A percentile compares a stretch with the other conserved stretches of the same genome.
Conservation (phyloP, 768 basidiomycete genomes). For the Scleroderma citrinum region DNA sequence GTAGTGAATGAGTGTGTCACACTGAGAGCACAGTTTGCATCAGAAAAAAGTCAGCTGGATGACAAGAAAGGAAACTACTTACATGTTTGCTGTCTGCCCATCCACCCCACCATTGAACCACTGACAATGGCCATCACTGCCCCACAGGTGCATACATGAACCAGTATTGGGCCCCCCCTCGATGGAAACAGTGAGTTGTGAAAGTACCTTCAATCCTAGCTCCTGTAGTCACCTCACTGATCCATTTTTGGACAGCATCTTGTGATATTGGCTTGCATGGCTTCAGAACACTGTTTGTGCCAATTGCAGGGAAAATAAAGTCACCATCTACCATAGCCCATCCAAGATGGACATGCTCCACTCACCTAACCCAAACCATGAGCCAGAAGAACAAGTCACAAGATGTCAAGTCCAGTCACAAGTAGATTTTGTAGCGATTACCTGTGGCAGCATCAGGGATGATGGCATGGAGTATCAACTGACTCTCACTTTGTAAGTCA, state of each 20-base stretch:
- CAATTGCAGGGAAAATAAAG: slow-evolving; percentile 28
- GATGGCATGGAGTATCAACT: neutral
- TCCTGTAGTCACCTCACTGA: slow-evolving; percentile 19
- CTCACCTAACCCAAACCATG: too few species aligned
- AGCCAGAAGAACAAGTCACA: too few species aligned
- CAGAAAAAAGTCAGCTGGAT: too few species aligned
- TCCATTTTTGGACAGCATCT: slow-evolving; percentile 22
- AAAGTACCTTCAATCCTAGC: slow-evolving; percentile 7
- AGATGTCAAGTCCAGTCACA: too few species aligned
- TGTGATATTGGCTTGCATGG: slow-evolving; percentile 22
- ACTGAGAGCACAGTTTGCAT: too few species aligned
- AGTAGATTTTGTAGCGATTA: neutral
- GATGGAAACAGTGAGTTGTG: slow-evolving; percentile 32
- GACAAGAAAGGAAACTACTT: too few species aligned
- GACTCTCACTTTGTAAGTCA: slow-evolving; percentile 8
- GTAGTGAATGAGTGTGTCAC: too few species aligned
- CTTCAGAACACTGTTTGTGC: slow-evolving; percentile 21
- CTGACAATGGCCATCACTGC: slow-evolving; percentile 29
- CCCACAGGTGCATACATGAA: slow-evolving; percentile 9
- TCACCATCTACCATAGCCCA: slow-evolving; percentile 19
- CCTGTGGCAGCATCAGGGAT: neutral
- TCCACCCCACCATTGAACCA: slow-evolving; percentile 36
- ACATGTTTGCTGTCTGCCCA: slow-evolving; percentile 34
- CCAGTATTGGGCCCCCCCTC: slow-evolving; percentile 7
- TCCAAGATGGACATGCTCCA: neutral